Percentiles rank a stretch among this genome's conserved stretches.
Conservation (phyloP, 495 filamentous ascomycete species). For the Penicillium angulare region DNA sequence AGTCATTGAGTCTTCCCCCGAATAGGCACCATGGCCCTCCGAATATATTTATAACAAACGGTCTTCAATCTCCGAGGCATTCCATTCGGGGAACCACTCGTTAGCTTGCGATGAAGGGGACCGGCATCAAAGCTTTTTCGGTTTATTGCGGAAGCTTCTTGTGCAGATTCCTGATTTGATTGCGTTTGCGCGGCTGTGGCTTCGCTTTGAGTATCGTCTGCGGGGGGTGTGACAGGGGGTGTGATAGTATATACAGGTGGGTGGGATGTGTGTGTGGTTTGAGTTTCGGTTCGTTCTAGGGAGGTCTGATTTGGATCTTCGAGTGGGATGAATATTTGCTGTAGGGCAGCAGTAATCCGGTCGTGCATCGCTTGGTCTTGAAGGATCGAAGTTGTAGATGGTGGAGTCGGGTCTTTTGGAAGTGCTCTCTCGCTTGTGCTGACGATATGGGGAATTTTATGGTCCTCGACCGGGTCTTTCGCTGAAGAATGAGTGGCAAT, state of each 20-base stretch:
- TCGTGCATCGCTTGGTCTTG: slow-evolving; percentile 14
- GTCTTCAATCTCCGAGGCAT: slow-evolving; percentile 9
- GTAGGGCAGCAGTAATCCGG: slow-evolving; percentile 9
- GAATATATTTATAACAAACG: slow-evolving; percentile 15
- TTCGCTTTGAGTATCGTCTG: slow-evolving; percentile 11
- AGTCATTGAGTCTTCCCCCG: slow-evolving; percentile 9
- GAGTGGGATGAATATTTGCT: background rate
- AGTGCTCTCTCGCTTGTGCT: background rate
- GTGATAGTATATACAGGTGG: background rate
- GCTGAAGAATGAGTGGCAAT: background rate
- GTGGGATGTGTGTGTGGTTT: background rate
- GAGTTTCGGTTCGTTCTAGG: background rate
- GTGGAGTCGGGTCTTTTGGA: background rate
- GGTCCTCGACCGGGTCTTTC: background rate
- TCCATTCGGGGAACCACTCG: background rate
- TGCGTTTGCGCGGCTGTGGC: slow-evolving; percentile 5
- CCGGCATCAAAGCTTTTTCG: background rate
- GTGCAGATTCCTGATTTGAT: slow-evolving; percentile 5
- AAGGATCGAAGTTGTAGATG: slow-evolving; percentile 2
- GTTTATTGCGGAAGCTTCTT: background rate
- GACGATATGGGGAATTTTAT: background rate
- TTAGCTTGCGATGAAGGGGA: slow-evolving; percentile 1
- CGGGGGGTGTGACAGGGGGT: background rate
- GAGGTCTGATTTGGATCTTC: slow-evolving; percentile 4
- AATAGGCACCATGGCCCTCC: slow-evolving; percentile 14